Percentiles rank a stretch among this genome's conserved stretches.
phyloP scores from a whole-genome alignment of 257 asterid genomes.

The Ophiorrhiza pumila region DNA sequence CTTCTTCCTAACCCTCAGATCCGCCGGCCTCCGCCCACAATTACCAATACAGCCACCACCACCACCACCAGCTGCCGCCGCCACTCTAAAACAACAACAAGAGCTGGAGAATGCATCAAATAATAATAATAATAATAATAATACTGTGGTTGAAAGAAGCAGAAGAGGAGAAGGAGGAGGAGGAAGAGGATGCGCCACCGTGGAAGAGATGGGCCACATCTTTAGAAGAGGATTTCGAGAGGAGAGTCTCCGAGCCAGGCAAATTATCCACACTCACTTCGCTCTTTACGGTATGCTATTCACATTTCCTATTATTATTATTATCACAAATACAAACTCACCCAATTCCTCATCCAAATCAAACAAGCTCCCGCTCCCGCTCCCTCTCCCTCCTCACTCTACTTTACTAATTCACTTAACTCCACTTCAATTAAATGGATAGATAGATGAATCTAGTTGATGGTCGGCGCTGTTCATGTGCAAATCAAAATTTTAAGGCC shows the following conservation, averaged over 20 bases:
- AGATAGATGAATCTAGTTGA: too few species aligned
- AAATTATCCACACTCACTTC: constrained; percentile 62
- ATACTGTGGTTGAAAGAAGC: too few species aligned
- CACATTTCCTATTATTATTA: background rate
- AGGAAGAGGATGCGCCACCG: constrained; percentile 64
- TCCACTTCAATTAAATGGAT: too few species aligned
- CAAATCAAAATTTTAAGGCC: too few species aligned
- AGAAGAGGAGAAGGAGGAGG: too few species aligned
- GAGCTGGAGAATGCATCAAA: background rate
- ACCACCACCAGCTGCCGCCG: constrained; percentile 3
- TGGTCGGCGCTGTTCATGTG: too few species aligned
- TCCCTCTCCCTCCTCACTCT: too few species aligned
- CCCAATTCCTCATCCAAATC: too few species aligned
- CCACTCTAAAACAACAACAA: background rate
- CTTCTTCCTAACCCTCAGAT: constrained; percentile 49
- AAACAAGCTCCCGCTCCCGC: too few species aligned
- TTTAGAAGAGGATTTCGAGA: constrained; percentile 53
- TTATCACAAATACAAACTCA: background rate
- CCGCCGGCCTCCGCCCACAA: constrained; percentile 41
- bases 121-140: background rate
- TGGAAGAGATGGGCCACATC: constrained; percentile 88
- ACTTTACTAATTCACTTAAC: too few species aligned
- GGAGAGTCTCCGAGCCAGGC: constrained; percentile 63
- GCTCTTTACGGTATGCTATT: constrained; percentile 45
- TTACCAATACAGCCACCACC: background rate